Evolutionary conservation across 1,284 basidiomycete genomes (phyloP), one percentile per base, ranked within the genome.

Genomic region (Baeospora myosura): DNA sequence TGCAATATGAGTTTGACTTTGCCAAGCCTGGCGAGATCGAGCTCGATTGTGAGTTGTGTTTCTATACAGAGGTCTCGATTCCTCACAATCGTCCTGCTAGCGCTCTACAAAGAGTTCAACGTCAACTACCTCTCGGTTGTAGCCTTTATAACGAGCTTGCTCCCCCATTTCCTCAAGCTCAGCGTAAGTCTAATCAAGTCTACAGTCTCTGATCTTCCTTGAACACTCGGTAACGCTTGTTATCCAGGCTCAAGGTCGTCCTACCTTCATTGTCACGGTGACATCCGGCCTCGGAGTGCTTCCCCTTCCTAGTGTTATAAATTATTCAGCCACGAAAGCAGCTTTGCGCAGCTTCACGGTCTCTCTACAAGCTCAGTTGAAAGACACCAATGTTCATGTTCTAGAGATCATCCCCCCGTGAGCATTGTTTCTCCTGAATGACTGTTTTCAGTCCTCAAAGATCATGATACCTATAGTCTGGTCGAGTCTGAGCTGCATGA

Each of bases 401-500:
- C 60, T 76, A 31, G 80, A 82, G 52, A 69, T 81, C 16, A 58
- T 78, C 5, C 79, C 78, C 16, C 79, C 79, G 70, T 79, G 49
- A 55, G 76, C 65, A 5, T n/a, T 5, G n/a, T 35, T n/a, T 3
- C 7, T 5, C 32, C 12, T 11, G 12, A 30, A 21, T 21, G 16
- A 38, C 5, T 11, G 11, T 22, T 37, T 33, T 12, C 31, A 21
- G 26, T 35, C n/a, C 37, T 23, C 36, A 43, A 24, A 40, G 29
- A 8, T 23, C 40, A 30, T 31, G 4, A 22, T n/a, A 22, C 7
- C 16, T 39, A 3, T 46, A 78, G 76, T 3, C 62, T 80, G 2
- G 74, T 78, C 8, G 76, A 80, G 57, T 81, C 78, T 4, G 78
- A 82, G 50, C 60, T 81, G 21, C 79, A 83, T 52, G 77, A 81